Evolutionary conservation across 495 filamentous ascomycete species (phyloP).

Genomic region (Monascus purpureus): DNA sequence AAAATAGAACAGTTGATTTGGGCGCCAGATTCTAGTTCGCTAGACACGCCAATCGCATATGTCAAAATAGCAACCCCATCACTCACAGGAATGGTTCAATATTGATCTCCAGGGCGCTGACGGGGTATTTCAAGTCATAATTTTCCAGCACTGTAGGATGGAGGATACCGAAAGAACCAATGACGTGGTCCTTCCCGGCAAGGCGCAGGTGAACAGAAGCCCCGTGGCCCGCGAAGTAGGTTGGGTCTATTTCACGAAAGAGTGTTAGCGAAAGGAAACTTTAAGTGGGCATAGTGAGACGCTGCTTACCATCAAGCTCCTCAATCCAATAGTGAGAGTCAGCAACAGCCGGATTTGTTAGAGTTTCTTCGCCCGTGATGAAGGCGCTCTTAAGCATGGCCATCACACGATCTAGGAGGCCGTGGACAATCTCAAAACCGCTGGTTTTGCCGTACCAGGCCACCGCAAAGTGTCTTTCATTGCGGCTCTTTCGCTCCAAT

Average conservation of each 20-base stretch:
- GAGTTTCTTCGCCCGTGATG: conserved; percentile 57
- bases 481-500: conserved; percentile 70
- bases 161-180: conserved; percentile 85
- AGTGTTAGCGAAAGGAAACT: no score
- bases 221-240: conserved; percentile 82
- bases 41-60: no score
- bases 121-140: conserved; percentile 86
- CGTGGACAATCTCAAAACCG: conserved; percentile 94
- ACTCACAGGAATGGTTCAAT: conserved; percentile 84
- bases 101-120: conserved; percentile 90
- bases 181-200: conserved; percentile 49
- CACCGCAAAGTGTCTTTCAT: conserved; percentile 91
- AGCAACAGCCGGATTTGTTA: conserved; percentile 36
- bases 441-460: conserved; percentile 89
- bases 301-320: conserved; percentile 64
- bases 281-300: no score
- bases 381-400: conserved; percentile 80
- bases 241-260: conserved; percentile 46
- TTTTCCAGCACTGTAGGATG: conserved; percentile 88
- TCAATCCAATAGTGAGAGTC: conserved; percentile 82
- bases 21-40: no score
- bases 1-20: no score
- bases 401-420: conserved; percentile 81
- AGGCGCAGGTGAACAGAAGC: conserved; percentile 67
- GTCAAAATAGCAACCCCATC: no score